phyloP scores from a whole-genome alignment of 75 land plant genomes.

The Adiantum capillusveneris region DNA sequence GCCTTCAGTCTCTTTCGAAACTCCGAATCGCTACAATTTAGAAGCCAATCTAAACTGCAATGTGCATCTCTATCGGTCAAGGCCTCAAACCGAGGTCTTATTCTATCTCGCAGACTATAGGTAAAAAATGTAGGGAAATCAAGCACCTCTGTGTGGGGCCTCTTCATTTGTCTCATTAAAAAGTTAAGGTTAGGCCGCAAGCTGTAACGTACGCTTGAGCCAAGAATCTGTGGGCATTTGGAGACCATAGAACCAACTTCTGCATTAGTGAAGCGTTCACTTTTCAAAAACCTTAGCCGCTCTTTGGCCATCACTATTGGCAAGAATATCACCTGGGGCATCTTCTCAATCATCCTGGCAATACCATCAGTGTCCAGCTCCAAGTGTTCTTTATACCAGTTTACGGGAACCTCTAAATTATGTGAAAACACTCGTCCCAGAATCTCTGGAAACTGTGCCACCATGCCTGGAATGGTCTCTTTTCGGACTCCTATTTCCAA shows the following conservation, averaged over 20 bases:
- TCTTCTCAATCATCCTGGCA: conserved; percentile 46
- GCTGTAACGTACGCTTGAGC: conserved; percentile 17
- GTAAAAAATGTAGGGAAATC: conserved; percentile 71
- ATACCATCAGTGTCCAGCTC: conserved; percentile 54
- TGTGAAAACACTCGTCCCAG: conserved; percentile 48
- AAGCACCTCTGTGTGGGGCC: conserved; percentile 48
- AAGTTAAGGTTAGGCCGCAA: conserved; percentile 61
- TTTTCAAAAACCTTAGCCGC: conserved; percentile 47
- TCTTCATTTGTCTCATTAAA: conserved; percentile 55
- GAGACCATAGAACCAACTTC: conserved; percentile 63
- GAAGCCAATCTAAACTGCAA: conserved; percentile 57
- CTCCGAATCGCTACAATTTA: conserved; percentile 66
- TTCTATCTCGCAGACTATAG: conserved; percentile 58
- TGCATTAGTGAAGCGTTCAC: conserved; percentile 30
- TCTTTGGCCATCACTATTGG: conserved; percentile 41
- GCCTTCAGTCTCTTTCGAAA: conserved; percentile 54
- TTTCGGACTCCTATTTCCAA: conserved; percentile 50
- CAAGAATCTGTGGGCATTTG: conserved; percentile 57
- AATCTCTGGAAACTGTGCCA: conserved; percentile 59
- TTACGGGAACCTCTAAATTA: conserved; percentile 38
- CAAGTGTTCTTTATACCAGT: conserved; percentile 50
- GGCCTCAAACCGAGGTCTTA: conserved; percentile 55
- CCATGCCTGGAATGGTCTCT: conserved; percentile 42
- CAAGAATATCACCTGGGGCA: conserved; percentile 70
- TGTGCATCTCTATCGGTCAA: conserved; percentile 34